These are phyloP conservation scores for Russula ochroleuca DNA, from an alignment of 768 basidiomycete species.

Conservation along the genomic window DNA sequence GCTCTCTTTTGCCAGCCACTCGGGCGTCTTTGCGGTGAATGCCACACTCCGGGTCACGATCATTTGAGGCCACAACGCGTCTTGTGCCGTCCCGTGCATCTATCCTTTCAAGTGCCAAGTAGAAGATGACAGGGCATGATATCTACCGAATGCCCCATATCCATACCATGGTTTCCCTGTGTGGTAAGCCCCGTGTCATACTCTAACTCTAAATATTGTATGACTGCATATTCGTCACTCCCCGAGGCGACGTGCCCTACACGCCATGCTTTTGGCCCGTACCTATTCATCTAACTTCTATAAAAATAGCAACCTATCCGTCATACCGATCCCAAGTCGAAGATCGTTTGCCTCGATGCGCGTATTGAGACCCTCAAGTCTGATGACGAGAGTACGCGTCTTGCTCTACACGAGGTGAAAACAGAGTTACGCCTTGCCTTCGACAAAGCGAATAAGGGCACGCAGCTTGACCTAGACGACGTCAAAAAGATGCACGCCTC, in stretches of 20 bases:
- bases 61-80: slow-evolving; percentile 2
- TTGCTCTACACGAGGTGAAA: no score
- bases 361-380: slow-evolving; percentile 9
- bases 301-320: slow-evolving; percentile 9
- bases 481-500: no score
- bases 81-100: background rate
- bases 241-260: slow-evolving; percentile 18
- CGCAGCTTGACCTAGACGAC: background rate
- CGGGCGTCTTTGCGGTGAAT: slow-evolving; percentile 12
- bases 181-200: slow-evolving; percentile 12
- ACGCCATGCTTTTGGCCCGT: slow-evolving; percentile 12
- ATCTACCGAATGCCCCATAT: slow-evolving; percentile 21
- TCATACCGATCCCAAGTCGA: slow-evolving; percentile 16
- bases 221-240: slow-evolving; percentile 8
- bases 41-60: background rate
- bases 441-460: background rate
- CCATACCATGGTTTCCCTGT: slow-evolving; percentile 16
- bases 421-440: background rate
- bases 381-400: slow-evolving; percentile 12
- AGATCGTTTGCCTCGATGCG: slow-evolving; percentile 6
- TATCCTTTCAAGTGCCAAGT: background rate
- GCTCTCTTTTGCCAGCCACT: background rate
- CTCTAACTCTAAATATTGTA: background rate
- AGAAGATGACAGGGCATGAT: background rate
- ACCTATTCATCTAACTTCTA: background rate